Base-by-base conservation (phyloP, 768 basidiomycete species). In the Rhodosporidiobolus odoratus region DNA sequence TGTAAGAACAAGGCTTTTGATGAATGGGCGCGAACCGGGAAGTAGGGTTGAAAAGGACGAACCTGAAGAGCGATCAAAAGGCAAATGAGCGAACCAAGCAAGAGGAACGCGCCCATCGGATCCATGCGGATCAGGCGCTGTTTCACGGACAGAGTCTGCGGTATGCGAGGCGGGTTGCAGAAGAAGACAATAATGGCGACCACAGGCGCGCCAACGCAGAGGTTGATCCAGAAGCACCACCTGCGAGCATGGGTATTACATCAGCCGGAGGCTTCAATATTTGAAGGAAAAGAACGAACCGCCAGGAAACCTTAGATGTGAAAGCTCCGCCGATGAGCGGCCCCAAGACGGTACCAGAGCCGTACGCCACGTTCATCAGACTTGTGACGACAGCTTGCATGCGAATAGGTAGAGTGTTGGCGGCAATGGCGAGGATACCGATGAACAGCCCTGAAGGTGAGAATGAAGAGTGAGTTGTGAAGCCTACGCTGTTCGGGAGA, bases 41-140 rank as follows among this genome's bases (percentile, higher is more conserved):
- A 40, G n/a, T 12, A 27, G 41, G 23, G n/a, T n/a, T n/a, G 35
- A 38, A 23, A 38, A 3, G 19, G 37, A 58, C 54, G 23, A 9
- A 69, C 68, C 48, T 71, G 72, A 0, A 74, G 58, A 2, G 72
- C 65, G 45, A 74, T 41, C 25, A 74, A 54, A 21, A 74, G 66
- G 58, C 68, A 74, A 37, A 67, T 37, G 23, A 64, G 57, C 21
- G 65, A 57, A 12, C 65, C 58, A 45, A 74, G 68, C 6, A 73
- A 64, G 34, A 73, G 35, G 27, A 43, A 37, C 5, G 68, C 62
- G 19, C 72, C 72, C 12, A 25, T 43, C 56, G 48, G 69, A 32
- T 73, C 72, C 72, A 73, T 69, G 3, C 52, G 37, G 3, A 8
- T 21, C 21, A 73, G 35, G 12, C 72, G 54, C 21, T 66, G 40